phyloP scores from a whole-genome alignment of 345 rosid genomes.

The Raphanus sativus region DNA sequence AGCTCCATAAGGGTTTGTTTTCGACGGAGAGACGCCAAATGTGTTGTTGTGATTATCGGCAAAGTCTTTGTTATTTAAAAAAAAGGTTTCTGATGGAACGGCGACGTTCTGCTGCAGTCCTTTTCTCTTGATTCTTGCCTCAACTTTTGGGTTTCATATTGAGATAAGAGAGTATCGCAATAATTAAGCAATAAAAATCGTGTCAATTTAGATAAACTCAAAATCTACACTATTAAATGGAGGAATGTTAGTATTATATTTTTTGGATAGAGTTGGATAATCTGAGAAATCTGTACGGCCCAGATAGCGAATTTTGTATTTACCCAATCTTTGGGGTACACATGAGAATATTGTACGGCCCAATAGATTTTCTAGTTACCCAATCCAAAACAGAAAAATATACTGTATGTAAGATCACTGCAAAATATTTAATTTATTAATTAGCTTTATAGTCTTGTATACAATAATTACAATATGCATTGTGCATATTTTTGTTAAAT shows the following conservation, averaged over 20 bases:
- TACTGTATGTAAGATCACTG: not conserved
- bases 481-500: not conserved
- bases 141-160: conserved; percentile 27
- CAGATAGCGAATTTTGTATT: not conserved
- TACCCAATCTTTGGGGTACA: not conserved
- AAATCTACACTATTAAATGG: no score
- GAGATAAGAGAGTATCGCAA: not conserved
- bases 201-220: not conserved
- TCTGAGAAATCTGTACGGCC: not conserved
- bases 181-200: not conserved
- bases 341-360: not conserved
- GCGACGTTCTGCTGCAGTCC: conserved; percentile 24
- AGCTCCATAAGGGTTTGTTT: conserved; percentile 55
- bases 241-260: no score
- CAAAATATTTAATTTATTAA: no score
- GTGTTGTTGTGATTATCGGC: not conserved
- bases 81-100: conserved; percentile 14
- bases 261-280: not conserved
- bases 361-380: not conserved
- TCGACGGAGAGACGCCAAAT: no score
- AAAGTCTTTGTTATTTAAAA: not conserved
- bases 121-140: conserved; percentile 25
- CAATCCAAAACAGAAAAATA: not conserved
- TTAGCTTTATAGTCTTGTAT: not conserved
- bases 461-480: not conserved